Base-by-base conservation (phyloP, 306 rosid species). In the Dalbergia oliveri region DNA sequence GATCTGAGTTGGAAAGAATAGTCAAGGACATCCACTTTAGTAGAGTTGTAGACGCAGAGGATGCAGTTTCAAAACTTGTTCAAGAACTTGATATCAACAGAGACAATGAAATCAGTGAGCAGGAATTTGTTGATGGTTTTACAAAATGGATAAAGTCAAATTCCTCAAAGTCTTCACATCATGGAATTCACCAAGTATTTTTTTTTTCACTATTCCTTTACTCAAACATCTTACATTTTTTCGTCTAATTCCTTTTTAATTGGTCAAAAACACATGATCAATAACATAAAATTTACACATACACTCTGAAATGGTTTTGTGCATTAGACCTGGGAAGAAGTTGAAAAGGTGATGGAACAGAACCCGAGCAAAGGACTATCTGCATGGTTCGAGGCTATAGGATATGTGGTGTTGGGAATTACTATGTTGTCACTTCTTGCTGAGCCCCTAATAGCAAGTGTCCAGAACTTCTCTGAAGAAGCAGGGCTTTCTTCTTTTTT, bases 401-500 rank as follows among this genome's bases (percentile, higher is more conserved):
- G 7, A 54, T 74, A 81, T 37, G 82, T 87, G 81, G 76, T 79
- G 54, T 41, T 87, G 59, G 90, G 90, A 49, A 43, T 84, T 54
- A 63, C 69, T 44, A 75, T 87, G 12, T 45, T 84, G 50, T 76
- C 92, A 23, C 63, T 87, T 73, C 87, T 91, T 67, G 94, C 94
- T 5, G 92, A 91, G 77, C 95, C 95, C 31, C 64, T 91, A 15
- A 86, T 91, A 58, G 78, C 76, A 9, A 87, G 87, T 69, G 95
- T 91, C 37, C 88, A 87, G 61, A 76, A 60, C 8, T 88, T 91
- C 82, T 85, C 95, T 9, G 57, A 72, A 59, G 62, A 63, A 14
- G 89, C 82, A 5, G 84, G 89, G 31, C 83, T 91, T 8, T 88
- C 91, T 26, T 82, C 93, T 41, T 91, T 91, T 84, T 86, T 80